Conservation (phyloP, 257 asterid species). For the Solanum lycopersicoides region DNA sequence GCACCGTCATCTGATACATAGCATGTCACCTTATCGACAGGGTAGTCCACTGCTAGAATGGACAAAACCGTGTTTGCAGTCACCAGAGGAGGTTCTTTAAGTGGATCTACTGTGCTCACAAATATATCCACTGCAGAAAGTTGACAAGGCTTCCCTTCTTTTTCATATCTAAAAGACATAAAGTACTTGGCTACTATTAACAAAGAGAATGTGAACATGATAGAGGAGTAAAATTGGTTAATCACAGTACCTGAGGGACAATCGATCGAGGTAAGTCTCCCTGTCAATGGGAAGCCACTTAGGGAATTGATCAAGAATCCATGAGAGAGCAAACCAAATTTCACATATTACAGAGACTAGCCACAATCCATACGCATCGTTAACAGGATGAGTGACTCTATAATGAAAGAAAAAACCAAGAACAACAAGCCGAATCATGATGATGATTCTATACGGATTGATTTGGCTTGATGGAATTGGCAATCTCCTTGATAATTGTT, state of each 20-base stretch:
- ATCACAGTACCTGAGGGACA: slow-evolving; percentile 20
- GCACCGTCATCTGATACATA: slow-evolving; percentile 33
- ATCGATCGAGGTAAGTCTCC: slow-evolving; percentile 25
- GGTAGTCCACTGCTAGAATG: slow-evolving; percentile 29
- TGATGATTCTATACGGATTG: slow-evolving; percentile 21
- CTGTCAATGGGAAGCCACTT: slow-evolving; percentile 27
- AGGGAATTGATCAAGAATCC: slow-evolving; percentile 33
- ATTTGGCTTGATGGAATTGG: slow-evolving; percentile 20
- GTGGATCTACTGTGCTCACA: slow-evolving; percentile 27
- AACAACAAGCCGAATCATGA: slow-evolving; percentile 20
- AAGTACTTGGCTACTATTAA: not conserved
- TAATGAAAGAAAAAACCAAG: slow-evolving; percentile 22
- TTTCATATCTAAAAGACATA: slow-evolving; percentile 10
- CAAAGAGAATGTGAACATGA: not conserved
- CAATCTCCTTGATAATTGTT: slow-evolving; percentile 21
- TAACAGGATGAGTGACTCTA: slow-evolving; percentile 19
- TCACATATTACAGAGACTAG: slow-evolving; percentile 24
- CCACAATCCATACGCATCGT: slow-evolving; percentile 20
- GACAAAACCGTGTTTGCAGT: slow-evolving; percentile 27
- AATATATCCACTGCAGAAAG: slow-evolving; percentile 26
- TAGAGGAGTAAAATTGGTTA: not conserved
- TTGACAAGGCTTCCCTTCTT: slow-evolving; percentile 18
- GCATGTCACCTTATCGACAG: slow-evolving; percentile 19
- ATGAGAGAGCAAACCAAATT: slow-evolving; percentile 29
- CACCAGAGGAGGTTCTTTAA: slow-evolving; percentile 23